Evolutionary conservation across 352 stramenopile genomes (phyloP), one percentile per base, ranked within the genome.

Genomic region (Pythium phragmitis): DNA sequence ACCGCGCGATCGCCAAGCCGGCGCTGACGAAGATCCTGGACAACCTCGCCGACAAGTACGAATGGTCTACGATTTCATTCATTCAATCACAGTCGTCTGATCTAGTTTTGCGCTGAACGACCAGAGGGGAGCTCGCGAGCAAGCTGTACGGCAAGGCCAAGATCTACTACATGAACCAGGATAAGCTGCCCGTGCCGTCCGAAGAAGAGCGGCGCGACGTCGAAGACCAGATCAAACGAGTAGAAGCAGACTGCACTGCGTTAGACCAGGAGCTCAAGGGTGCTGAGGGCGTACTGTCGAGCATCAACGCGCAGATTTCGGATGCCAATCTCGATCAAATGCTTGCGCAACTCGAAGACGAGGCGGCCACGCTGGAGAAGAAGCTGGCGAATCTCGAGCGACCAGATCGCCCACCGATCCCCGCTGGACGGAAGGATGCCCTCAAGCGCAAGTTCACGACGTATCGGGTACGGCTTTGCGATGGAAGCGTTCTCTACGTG

Each of bases 91-190:
- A 30, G 26, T 30, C 26, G 26, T 30, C 26, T 30, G 26, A 30
- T 30, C 26, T 30, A 5, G 26, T 30, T 30, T 30, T 30, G 26
- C 26, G 2, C 3, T 30, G 26, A 30, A 30, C 26, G 26, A 30
- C 26, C 41, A 72, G 65, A 33, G 73, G 77, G 16, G 80, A 94
- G 48, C 65, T 94, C 46, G 62, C 65, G 58, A 77, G 68, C 60
- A 94, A 94, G 59, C 85, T 74, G 43, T 94, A 94, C 54, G 82
- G 85, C 60, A 94, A 92, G 66, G 76, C 79, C 52, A 86, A 86
- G 62, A 92, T 94, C 57, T 94, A 94, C 69, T 94, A 85, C 67
- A 71, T 90, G 66, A 94, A 94, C 60, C 85, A 94, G 54, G 73
- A 79, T 43, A 81, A 85, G 2, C 53, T 93, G 54, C 79, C 80